These are phyloP conservation scores for Craterostigma plantagineum DNA, from an alignment of 257 asterid species.

Conservation along the genomic window DNA sequence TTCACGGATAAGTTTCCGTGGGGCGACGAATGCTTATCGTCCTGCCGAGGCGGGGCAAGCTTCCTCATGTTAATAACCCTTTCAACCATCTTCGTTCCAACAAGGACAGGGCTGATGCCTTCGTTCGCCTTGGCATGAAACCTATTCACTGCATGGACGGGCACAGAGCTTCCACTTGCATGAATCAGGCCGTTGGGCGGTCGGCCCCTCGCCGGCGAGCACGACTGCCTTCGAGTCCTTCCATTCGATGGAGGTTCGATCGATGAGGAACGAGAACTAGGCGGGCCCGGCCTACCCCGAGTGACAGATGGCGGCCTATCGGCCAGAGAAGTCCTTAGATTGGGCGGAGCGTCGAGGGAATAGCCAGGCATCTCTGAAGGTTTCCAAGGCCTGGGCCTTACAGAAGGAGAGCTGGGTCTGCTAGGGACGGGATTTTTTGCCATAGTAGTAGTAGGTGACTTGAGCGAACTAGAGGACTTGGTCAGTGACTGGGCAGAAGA, in stretches of 20 bases:
- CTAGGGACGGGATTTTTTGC: conserved; percentile 32
- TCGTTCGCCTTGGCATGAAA: conserved; percentile 88
- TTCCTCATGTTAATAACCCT: conserved; percentile 93
- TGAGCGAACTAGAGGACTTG: conserved; percentile 27
- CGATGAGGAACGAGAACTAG: conserved; percentile 77
- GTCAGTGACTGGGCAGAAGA: conserved; percentile 35
- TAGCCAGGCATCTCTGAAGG: conserved; percentile 96
- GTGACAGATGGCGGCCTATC: conserved; percentile 86
- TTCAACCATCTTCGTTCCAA: conserved; percentile 94
- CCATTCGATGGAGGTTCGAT: conserved; percentile 72
- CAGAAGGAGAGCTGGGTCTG: conserved; percentile 64
- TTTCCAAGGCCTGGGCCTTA: conserved; percentile 80
- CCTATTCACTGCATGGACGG: conserved; percentile 42
- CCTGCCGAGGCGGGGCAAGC: conserved; percentile 79
- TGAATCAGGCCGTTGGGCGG: conserved; percentile 68
- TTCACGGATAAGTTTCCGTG: conserved; percentile 72
- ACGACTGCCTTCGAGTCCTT: conserved; percentile 76
- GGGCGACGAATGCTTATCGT: conserved; percentile 76
- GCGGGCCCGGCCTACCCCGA: conserved; percentile 92
- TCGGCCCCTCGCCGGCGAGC: conserved; percentile 93
- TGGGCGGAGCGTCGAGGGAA: conserved; percentile 90
- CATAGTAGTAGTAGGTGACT: conserved; percentile 24
- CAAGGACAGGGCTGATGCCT: conserved; percentile 65
- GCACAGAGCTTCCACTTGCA: conserved; percentile 89
- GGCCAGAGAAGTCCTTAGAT: conserved; percentile 65